phyloP scores from a whole-genome alignment of 257 asterid genomes.

The Ligustrum vulgare region DNA sequence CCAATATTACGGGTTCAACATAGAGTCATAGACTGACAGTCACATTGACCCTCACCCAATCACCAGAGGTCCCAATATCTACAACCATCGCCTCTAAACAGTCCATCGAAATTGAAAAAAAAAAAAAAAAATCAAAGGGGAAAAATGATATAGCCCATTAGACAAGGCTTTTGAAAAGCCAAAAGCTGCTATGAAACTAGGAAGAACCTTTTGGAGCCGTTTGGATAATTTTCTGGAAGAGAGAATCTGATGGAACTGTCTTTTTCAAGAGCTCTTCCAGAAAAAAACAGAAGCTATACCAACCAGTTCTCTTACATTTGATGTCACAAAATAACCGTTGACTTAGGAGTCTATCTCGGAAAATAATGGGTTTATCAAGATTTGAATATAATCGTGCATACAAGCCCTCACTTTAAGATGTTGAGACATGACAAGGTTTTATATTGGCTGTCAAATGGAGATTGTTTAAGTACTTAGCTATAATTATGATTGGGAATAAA shows the following conservation, averaged over 20 bases:
- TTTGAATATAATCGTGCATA: not conserved
- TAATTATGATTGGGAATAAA: not conserved
- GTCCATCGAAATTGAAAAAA: slow-evolving; percentile 11
- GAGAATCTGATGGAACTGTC: no score
- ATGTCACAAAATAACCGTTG: no score
- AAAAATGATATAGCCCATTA: not conserved
- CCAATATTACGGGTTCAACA: slow-evolving; percentile 17
- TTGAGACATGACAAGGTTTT: not conserved
- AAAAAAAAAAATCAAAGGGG: not conserved
- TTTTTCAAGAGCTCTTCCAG: no score
- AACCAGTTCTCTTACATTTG: no score
- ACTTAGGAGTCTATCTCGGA: not conserved
- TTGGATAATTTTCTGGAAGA: no score
- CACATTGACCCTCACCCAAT: slow-evolving; percentile 94
- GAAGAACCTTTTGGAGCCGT: no score
- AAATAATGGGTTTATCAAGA: not conserved
- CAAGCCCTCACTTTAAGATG: not conserved
- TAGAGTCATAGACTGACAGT: slow-evolving; percentile 52
- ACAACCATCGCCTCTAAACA: slow-evolving; percentile 67
- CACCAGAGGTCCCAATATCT: slow-evolving; percentile 85
- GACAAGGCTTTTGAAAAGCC: not conserved
- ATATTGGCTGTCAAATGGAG: not conserved
- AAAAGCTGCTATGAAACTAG: no score
- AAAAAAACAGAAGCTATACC: not conserved
- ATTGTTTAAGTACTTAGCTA: not conserved